Conservation (phyloP, 805 yeast genomes). For the Grigorovia transvaalensis region DNA sequence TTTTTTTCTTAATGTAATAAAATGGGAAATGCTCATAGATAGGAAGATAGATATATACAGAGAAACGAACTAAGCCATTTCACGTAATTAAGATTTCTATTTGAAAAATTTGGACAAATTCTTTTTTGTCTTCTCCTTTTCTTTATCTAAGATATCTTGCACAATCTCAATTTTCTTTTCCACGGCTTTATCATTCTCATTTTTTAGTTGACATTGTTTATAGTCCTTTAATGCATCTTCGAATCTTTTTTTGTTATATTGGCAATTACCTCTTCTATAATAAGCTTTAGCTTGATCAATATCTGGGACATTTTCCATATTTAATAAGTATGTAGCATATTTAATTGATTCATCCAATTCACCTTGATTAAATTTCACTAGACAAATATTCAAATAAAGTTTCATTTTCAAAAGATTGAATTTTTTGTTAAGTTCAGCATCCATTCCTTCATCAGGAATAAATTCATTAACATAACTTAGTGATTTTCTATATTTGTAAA, state of each 20-base stretch:
- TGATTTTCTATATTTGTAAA: conserved; percentile 55
- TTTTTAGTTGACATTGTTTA: conserved; percentile 32
- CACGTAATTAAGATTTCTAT: neutral
- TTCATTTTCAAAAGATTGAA: conserved; percentile 38
- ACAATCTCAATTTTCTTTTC: conserved; percentile 34
- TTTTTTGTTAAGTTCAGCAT: conserved; percentile 40
- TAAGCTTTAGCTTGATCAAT: conserved; percentile 48
- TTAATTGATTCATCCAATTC: conserved; percentile 41
- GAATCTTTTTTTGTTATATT: conserved; percentile 34
- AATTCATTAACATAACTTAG: conserved; percentile 61
- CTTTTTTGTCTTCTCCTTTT: conserved; percentile 41
- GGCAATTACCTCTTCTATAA: conserved; percentile 45
- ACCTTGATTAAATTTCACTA: conserved; percentile 41
- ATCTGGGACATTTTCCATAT: conserved; percentile 31
- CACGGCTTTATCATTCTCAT: conserved; percentile 43
- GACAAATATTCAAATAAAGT: conserved; percentile 42
- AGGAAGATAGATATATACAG: neutral
- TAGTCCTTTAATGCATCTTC: conserved; percentile 42
- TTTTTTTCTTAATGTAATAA: neutral
- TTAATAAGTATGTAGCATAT: conserved; percentile 48
- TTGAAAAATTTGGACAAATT: conserved; percentile 55
- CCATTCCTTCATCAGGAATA: conserved; percentile 57
- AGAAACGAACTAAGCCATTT: neutral
- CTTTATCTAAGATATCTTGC: conserved; percentile 32
- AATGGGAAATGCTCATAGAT: too few relatives aligned